Evolutionary conservation across 2,329 filamentous ascomycete genomes (phyloP).

Genomic region (Colletotrichum sp.): DNA sequence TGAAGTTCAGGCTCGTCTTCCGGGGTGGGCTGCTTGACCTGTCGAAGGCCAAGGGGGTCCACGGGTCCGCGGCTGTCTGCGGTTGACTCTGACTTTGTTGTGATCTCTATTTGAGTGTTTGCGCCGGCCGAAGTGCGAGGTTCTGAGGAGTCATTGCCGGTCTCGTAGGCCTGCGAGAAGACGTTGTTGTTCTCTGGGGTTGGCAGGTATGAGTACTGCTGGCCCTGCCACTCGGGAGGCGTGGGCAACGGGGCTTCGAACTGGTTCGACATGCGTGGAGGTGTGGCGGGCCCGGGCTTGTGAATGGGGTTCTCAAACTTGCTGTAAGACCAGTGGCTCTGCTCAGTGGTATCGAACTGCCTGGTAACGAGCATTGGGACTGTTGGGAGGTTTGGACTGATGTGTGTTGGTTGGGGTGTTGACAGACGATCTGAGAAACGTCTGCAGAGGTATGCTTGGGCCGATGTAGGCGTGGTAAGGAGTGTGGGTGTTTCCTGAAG

Average conservation of each 20-base stretch:
- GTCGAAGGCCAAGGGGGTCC: constrained; percentile 46
- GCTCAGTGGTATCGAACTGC: constrained; percentile 56
- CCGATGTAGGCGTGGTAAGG: neutral
- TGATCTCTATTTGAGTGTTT: constrained; percentile 63
- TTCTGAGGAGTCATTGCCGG: constrained; percentile 43
- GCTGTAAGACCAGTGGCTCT: constrained; percentile 59
- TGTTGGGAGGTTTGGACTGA: constrained; percentile 2
- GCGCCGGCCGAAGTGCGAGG: constrained; percentile 40
- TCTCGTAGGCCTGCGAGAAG: constrained; percentile 50
- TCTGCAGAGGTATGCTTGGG: neutral
- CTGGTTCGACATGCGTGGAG: constrained; percentile 62
- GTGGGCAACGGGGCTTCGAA: constrained; percentile 54
- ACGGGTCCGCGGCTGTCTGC: constrained; percentile 40
- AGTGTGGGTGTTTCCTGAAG: neutral
- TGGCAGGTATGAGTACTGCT: constrained; percentile 57
- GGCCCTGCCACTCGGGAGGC: constrained; percentile 62
- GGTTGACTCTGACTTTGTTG: constrained; percentile 61
- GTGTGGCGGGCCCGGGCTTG: constrained; percentile 42
- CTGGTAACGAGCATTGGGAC: constrained; percentile 63
- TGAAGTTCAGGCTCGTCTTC: constrained; percentile 40
- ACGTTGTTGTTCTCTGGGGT: constrained; percentile 45
- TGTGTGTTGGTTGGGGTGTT: constrained; percentile 8
- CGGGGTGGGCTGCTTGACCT: constrained; percentile 44
- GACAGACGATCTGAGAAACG: constrained; percentile 4
- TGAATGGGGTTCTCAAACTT: constrained; percentile 54